A percentile compares a stretch with the other conserved stretches of the same genome.
phyloP scores from a whole-genome alignment of 345 rosid genomes.

The Gossypium longicalyx region DNA sequence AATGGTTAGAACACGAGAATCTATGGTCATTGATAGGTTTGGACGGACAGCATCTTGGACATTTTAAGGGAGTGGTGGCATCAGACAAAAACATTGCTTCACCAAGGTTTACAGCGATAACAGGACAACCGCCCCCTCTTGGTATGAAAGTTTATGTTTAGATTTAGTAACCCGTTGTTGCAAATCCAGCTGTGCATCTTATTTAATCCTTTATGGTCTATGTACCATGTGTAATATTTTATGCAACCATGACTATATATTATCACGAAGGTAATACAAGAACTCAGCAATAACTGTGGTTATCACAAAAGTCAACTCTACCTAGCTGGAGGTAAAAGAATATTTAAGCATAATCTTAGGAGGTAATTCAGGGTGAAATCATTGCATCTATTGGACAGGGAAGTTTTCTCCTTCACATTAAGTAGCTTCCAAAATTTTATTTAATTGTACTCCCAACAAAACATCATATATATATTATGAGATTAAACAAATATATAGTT shows the following conservation, averaged over 20 bases:
- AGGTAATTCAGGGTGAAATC: not conserved
- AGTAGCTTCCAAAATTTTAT: not conserved
- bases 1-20: conserved; percentile 59
- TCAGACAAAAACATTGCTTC: conserved; percentile 67
- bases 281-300: not conserved
- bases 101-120: conserved; percentile 49
- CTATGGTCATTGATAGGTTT: conserved; percentile 60
- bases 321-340: not conserved
- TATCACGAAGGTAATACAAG: not conserved
- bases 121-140: conserved; percentile 62
- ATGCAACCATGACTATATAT: not conserved
- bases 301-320: not conserved
- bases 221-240: not conserved
- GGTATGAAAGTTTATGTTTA: conserved; percentile 32
- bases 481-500: not conserved
- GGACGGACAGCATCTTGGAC: conserved; percentile 57
- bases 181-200: not conserved
- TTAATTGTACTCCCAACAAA: not conserved
- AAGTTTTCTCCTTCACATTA: not conserved
- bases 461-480: not conserved
- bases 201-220: not conserved
- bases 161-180: not conserved
- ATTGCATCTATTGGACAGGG: not conserved
- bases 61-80: conserved; percentile 58
- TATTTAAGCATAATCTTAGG: not conserved